A percentile compares a stretch with the other conserved stretches of the same genome.
phyloP scores from a whole-genome alignment of 2,329 filamentous ascomycete genomes.

The Fusarium devonianum region DNA sequence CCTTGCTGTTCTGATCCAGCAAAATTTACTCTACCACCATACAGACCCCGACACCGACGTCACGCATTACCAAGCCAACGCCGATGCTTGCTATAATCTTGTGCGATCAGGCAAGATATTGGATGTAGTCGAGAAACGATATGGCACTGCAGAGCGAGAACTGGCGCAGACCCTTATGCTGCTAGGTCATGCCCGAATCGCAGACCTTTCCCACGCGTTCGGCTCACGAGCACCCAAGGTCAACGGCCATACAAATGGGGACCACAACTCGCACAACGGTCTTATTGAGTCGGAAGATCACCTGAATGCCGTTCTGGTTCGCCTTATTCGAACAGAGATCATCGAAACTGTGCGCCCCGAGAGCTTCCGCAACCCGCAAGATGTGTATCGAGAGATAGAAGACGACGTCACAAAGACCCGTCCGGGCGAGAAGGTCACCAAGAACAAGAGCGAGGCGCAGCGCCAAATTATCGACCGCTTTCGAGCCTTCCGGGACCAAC shows the following conservation, averaged over 20 bases:
- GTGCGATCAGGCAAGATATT: constrained; percentile 83
- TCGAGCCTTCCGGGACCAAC: constrained; percentile 60
- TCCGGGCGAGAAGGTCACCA: constrained; percentile 56
- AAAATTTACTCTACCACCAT: constrained; percentile 82
- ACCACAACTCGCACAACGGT: constrained; percentile 43
- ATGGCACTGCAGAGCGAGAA: constrained; percentile 76
- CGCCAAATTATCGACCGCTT: constrained; percentile 62
- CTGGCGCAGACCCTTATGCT: constrained; percentile 78
- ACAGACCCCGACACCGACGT: constrained; percentile 66
- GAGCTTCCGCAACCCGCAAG: constrained; percentile 68
- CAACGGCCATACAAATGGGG: constrained; percentile 48
- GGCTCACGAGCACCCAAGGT: constrained; percentile 47
- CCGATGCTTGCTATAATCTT: constrained; percentile 80
- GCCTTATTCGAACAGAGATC: constrained; percentile 70
- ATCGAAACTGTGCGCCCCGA: constrained; percentile 67
- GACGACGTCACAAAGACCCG: constrained; percentile 63
- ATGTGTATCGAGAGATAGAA: constrained; percentile 67
- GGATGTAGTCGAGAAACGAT: constrained; percentile 74
- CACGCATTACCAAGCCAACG: constrained; percentile 85
- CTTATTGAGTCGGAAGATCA: constrained; percentile 56
- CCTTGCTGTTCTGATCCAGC: constrained; percentile 84
- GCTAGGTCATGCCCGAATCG: constrained; percentile 78
- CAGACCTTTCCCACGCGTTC: constrained; percentile 73
- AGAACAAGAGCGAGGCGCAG: constrained; percentile 70
- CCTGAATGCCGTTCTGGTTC: constrained; percentile 59